These are phyloP conservation scores for Colletotrichum eleusines DNA, from an alignment of 2,329 filamentous ascomycete species.

Conservation along the genomic window DNA sequence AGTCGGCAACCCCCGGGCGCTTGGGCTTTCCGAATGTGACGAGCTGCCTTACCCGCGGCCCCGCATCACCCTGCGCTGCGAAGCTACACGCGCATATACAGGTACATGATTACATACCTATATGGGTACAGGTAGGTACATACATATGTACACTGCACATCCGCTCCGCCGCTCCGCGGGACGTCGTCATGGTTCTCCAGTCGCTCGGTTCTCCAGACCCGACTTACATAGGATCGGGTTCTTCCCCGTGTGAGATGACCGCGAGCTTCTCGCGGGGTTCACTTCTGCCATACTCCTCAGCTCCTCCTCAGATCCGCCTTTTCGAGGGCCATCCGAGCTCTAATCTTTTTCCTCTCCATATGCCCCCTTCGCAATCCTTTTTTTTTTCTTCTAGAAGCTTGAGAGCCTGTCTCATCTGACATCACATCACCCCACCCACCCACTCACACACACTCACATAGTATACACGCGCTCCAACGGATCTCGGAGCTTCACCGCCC, in stretches of 20 bases:
- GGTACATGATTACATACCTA: too few relatives aligned
- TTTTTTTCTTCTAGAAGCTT: background rate
- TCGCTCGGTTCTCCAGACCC: conserved; percentile 23
- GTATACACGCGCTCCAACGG: conserved; percentile 4
- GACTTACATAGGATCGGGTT: conserved; percentile 39
- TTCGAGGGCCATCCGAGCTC: background rate
- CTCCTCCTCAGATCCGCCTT: background rate
- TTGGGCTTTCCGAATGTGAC: conserved; percentile 31
- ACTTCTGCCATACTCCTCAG: conserved; percentile 13
- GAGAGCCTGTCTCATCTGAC: conserved; percentile 1
- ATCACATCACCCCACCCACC: background rate
- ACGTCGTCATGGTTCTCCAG: conserved; percentile 28
- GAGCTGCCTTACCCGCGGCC: conserved; percentile 26
- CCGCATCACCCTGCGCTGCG: conserved; percentile 29
- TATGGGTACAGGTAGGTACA: too few relatives aligned
- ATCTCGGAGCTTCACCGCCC: conserved; percentile 9
- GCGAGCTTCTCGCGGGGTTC: conserved; percentile 14
- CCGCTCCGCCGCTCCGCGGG: conserved; percentile 18
- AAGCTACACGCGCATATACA: background rate
- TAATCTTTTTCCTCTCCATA: background rate
- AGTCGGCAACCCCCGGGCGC: conserved; percentile 9
- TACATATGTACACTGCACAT: background rate
- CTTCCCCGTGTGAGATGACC: conserved; percentile 15
- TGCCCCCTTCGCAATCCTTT: background rate
- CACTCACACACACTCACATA: background rate